These are phyloP conservation scores for Candida golubevii DNA, from an alignment of 805 yeast genomes.

Conservation along the genomic window DNA sequence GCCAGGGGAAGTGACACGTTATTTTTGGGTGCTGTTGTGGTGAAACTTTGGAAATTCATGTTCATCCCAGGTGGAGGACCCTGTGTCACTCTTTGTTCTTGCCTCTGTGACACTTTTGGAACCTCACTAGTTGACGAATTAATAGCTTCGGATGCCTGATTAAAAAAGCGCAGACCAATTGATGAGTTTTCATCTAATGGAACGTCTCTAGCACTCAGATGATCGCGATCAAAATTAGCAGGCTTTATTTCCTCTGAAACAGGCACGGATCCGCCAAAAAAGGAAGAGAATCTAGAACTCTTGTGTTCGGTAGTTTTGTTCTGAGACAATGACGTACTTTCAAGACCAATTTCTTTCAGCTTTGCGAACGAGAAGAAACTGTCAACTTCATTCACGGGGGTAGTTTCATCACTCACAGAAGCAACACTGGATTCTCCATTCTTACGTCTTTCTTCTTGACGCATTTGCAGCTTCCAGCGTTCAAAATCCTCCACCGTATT, in stretches of 20 bases:
- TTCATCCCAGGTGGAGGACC: constrained; percentile 11
- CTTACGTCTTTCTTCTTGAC: constrained; percentile 44
- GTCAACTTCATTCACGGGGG: constrained; percentile 36
- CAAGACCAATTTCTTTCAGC: constrained; percentile 20
- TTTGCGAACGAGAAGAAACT: constrained; percentile 40
- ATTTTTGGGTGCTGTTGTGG: constrained; percentile 1
- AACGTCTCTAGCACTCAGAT: neutral
- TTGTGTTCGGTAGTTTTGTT: constrained; percentile 19
- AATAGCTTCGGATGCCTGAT: neutral
- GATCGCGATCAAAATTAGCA: neutral
- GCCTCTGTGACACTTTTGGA: neutral
- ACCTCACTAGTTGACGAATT: neutral
- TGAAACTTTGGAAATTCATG: constrained; percentile 2
- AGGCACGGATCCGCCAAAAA: constrained; percentile 12
- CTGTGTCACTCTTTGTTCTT: constrained; percentile 1
- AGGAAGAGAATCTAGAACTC: constrained; percentile 20
- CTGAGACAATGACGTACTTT: constrained; percentile 1
- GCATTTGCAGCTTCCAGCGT: constrained; percentile 54
- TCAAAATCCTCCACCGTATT: constrained; percentile 56
- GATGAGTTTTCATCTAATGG: neutral
- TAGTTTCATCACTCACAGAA: constrained; percentile 11
- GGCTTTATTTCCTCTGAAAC: neutral
- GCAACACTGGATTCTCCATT: constrained; percentile 34
- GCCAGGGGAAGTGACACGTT: neutral
- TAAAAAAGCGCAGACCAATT: constrained; percentile 11